Conservation (phyloP, 179 eudicot genomes). For the Monotropa hypopitys region DNA sequence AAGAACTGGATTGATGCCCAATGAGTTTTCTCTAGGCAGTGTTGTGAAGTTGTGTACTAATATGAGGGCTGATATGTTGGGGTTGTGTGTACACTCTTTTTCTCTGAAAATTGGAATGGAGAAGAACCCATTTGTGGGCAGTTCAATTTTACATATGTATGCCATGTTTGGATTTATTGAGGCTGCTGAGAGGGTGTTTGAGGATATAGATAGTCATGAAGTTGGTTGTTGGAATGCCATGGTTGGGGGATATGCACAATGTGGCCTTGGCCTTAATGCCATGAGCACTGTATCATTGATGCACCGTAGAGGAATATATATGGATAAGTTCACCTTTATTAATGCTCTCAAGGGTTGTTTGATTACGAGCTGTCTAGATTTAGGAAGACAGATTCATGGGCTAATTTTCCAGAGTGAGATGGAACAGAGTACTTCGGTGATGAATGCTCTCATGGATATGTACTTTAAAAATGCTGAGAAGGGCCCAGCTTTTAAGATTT, state of each 20-base stretch:
- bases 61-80: slow-evolving; percentile 4
- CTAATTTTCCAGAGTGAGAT: slow-evolving; percentile 9
- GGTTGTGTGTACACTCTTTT: slow-evolving; percentile 12
- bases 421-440: slow-evolving; percentile 7
- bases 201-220: slow-evolving; percentile 10
- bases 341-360: slow-evolving; percentile 19
- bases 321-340: slow-evolving; percentile 18
- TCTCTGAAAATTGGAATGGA: slow-evolving; percentile 17
- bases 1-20: slow-evolving; percentile 14
- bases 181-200: slow-evolving; percentile 9
- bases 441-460: slow-evolving; percentile 17
- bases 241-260: slow-evolving; percentile 19
- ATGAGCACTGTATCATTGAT: slow-evolving; percentile 9
- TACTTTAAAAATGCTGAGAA: slow-evolving; percentile 13
- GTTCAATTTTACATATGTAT: slow-evolving; percentile 16
- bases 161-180: slow-evolving; percentile 12
- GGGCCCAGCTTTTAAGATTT: slow-evolving; percentile 11
- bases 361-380: slow-evolving; percentile 4
- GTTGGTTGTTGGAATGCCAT: slow-evolving; percentile 24
- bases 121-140: slow-evolving; percentile 14
- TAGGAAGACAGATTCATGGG: slow-evolving; percentile 22
- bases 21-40: slow-evolving; percentile 22
- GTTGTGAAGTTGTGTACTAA: slow-evolving; percentile 11
- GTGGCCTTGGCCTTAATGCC: slow-evolving; percentile 14
- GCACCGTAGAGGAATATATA: slow-evolving; percentile 11